Conservation (phyloP, 257 asterid genomes). For the Gynochthodes officinalis region DNA sequence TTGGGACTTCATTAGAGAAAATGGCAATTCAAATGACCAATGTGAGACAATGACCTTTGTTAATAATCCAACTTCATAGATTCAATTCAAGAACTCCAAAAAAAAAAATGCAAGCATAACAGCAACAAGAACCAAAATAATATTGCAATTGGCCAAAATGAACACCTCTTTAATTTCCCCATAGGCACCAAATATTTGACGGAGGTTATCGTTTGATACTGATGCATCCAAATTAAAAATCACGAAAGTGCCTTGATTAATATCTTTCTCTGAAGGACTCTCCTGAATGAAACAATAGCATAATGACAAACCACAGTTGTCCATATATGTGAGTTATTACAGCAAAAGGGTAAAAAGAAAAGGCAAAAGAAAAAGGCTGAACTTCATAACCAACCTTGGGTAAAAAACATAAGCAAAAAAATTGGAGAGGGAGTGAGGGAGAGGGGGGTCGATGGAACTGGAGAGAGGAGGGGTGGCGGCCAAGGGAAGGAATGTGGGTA, state of each 20-base stretch:
- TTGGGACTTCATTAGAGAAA: no score
- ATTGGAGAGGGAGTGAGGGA: no score
- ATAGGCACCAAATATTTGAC: no score
- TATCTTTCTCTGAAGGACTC: slow-evolving; percentile 86
- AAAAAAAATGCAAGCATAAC: slow-evolving; percentile 7
- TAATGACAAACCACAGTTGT: background rate
- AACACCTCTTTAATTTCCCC: slow-evolving; percentile 94
- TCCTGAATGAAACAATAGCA: slow-evolving; percentile 43
- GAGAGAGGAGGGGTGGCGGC: no score
- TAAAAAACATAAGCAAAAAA: no score
- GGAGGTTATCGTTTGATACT: slow-evolving; percentile 79
- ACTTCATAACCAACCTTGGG: slow-evolving; percentile 57
- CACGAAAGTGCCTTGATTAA: slow-evolving; percentile 93
- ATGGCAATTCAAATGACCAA: no score
- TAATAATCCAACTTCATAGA: no score
- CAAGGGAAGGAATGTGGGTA: no score
- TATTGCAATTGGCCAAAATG: slow-evolving; percentile 9
- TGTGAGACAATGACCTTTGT: no score
- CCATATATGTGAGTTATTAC: background rate
- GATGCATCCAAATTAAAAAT: slow-evolving; percentile 92
- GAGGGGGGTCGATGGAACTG: no score
- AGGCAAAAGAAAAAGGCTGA: background rate
- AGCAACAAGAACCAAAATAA: background rate
- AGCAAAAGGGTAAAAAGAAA: no score
- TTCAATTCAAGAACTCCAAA: no score